Percentiles rank a stretch among this genome's conserved stretches.
Evolutionary conservation across 176 grass and related monocot species (phyloP).

Genomic region (Coix lacrymajobi): DNA sequence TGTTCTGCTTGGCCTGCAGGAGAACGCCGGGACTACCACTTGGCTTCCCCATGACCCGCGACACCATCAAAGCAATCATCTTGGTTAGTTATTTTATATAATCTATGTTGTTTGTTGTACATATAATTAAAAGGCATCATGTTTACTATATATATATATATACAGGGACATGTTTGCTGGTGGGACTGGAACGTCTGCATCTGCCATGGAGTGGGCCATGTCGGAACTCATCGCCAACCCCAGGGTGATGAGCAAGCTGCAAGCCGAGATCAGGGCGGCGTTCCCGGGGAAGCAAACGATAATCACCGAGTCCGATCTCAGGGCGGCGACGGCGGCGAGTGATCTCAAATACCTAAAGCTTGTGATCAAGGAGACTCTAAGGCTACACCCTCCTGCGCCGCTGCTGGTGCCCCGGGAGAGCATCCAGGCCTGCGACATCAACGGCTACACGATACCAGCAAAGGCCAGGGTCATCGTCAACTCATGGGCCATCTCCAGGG

Average conservation of each 20-base stretch:
- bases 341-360: too few relatives aligned
- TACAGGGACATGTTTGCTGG: too few relatives aligned
- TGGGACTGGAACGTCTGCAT: too few relatives aligned
- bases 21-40: not conserved
- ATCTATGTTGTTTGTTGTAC: too few relatives aligned
- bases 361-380: too few relatives aligned
- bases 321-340: too few relatives aligned
- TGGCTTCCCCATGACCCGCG: not conserved
- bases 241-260: slow-evolving; percentile 36
- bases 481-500: slow-evolving; percentile 27
- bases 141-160: too few relatives aligned
- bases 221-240: not conserved
- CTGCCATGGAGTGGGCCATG: too few relatives aligned
- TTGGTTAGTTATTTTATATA: too few relatives aligned
- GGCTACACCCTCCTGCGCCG: slow-evolving; percentile 2
- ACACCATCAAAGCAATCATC: slow-evolving; percentile 12
- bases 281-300: not conserved
- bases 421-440: slow-evolving; percentile 23
- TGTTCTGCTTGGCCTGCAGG: slow-evolving; percentile 11
- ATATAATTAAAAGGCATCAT: too few relatives aligned
- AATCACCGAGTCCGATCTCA: slow-evolving; percentile 22
- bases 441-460: slow-evolving; percentile 34
- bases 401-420: slow-evolving; percentile 35
- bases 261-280: slow-evolving; percentile 18
- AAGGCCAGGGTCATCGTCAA: slow-evolving; percentile 44